These are phyloP conservation scores for Neurospora sp. DNA, from an alignment of 495 filamentous ascomycete species.

Conservation along the genomic window DNA sequence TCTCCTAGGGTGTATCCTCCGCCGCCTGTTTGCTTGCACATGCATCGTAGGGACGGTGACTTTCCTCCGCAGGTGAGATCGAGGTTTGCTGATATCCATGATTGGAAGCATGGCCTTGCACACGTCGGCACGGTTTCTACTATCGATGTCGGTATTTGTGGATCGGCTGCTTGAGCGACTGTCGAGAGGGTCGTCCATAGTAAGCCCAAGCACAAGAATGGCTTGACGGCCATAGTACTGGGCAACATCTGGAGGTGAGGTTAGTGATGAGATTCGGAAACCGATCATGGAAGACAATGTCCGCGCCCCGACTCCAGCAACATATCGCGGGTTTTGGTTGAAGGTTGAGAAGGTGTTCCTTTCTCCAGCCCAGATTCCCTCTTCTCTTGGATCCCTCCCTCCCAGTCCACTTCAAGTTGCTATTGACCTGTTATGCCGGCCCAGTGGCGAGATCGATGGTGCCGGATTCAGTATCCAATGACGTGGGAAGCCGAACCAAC, in stretches of 20 bases:
- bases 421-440: not conserved
- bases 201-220: conserved; percentile 20
- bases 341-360: not conserved
- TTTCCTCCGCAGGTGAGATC: conserved; percentile 36
- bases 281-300: not conserved
- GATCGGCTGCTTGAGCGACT: conserved; percentile 12
- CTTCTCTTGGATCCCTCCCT: not conserved
- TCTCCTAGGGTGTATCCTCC: conserved; percentile 62
- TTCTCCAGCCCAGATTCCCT: not conserved
- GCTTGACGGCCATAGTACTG: conserved; percentile 35
- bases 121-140: conserved; percentile 50
- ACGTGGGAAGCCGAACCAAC: conserved; percentile 9
- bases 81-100: conserved; percentile 53
- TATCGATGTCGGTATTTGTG: conserved; percentile 26
- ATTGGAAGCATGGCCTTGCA: conserved; percentile 50
- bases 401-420: not conserved
- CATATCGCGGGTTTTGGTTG: not conserved
- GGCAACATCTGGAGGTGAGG: conserved; percentile 25
- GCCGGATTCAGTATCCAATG: conserved; percentile 12
- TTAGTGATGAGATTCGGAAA: not conserved
- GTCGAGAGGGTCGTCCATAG: conserved; percentile 25
- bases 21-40: conserved; percentile 49
- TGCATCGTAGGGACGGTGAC: conserved; percentile 45
- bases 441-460: conserved; percentile 2
- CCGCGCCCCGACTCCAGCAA: not conserved